Evolutionary conservation across 2,329 filamentous ascomycete species (phyloP), one percentile per base, ranked within the genome.

Genomic region (Pseudocercospora fijiensis): DNA sequence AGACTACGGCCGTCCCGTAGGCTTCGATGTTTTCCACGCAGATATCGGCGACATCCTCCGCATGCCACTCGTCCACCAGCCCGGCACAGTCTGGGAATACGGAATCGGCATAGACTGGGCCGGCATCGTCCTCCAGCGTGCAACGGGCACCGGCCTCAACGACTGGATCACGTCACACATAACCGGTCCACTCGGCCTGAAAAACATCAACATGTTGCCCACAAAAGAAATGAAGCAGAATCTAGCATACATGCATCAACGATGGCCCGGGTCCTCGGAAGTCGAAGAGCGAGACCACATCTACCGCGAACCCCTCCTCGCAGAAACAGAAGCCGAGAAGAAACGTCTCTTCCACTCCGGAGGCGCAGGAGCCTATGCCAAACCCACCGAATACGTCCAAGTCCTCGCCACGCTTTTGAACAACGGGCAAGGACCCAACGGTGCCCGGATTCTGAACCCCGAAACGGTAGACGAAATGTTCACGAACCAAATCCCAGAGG

Each of bases 361-460:
- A 5, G 88, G 88, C 3, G 86, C 81, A 2, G 88, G 88, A 3
- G 78, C 84, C 55, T 90, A 85, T 70, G 83, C 85, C 1, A 78
- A 76, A 64, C 86, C 87, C 0, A 79, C 80, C 9, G 87, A 90
- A 52, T 90, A 88, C 69, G 79, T 80, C 61, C 82, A 86, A 84
- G 81, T 90, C 24, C 79, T 91, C 2, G 81, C 86, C 0, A 80
- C 82, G 0, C 76, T 91, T 1, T 76, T 91, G 28, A 91, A 91
- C 71, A 78, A 88, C 65, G 88, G 89, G 51, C 84, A 78, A 0
- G 86, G 82, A 26, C 85, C 88, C 0, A 90, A 86, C 0, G 82
- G 83, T 0, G 73, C 74, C 0, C 78, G 80, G 60, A 82, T 91
- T 30, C 78, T 91, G 7, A 77, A 79, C 18, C 78, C 81, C 13